Base-by-base conservation (phyloP, 2,329 filamentous ascomycete genomes). In the Pseudocercospora eumusae region DNA sequence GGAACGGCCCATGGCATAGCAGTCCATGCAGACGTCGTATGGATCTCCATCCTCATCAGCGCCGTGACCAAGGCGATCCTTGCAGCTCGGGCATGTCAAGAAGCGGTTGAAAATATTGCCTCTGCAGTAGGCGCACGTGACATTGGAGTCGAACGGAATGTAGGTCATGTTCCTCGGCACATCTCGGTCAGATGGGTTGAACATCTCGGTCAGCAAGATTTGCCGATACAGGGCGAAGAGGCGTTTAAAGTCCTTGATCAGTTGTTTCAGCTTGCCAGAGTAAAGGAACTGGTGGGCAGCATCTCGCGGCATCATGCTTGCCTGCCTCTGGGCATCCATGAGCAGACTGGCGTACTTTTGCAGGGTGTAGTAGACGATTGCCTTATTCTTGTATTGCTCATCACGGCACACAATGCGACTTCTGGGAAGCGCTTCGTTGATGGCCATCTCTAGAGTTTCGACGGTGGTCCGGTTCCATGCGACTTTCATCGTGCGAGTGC, bases 331-430 rank as follows among this genome's bases (percentile, higher is more conserved):
- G 15, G 91, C 83, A 55, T 86, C 80, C n/a, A 80, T 79, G 64
- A 89, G 78, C 27, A 85, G 75, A 5, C 75, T 75, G 1, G 83
- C 84, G 74, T 98, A 98, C 71, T 92, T 95, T 10, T 88, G 80
- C 3, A 98, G 81, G 0, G 92, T 91, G 73, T 88, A 96, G 75
- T 93, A 96, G 49, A 97, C 83, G 61, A 98, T 97, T 4, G 93
- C 91, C 75, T 98, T 98, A 79, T 96, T 97, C 75, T 98, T 98
- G 81, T 99, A 99, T 75, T 98, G 93, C 75, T 99, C 95, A 68
- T 99, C 95, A 40, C 95, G 89, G 73, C 95, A 98, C 2, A 98
- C 93, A 68, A 97, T 85, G 11, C 92, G 86, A 9, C 93, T 91
- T 69, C 92, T 92, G 0, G 93, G 92, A 2, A 99, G 82, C 0